Base-by-base conservation (phyloP, 352 stramenopile genomes). In the Phytopythium mirpurense region DNA sequence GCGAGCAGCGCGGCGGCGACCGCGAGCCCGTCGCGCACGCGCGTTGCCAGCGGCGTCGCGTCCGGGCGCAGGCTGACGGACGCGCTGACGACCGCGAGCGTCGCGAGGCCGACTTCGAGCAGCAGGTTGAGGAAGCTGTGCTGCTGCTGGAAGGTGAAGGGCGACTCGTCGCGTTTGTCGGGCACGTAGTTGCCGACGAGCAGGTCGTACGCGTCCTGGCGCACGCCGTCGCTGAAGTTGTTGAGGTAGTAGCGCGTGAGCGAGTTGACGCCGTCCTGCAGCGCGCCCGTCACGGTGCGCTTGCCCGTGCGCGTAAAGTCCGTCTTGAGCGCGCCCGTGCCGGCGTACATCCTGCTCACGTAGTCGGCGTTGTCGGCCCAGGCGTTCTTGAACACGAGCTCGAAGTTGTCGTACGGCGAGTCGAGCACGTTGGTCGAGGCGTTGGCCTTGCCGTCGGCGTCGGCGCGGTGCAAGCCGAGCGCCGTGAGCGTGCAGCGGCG, bases 301-400 rank as follows among this genome's bases (percentile, higher is more conserved):
- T 97, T 94, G 53, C 96, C 95, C 53, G 93, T 98, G 42, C 93
- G 68, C 24, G 95, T 98, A 54, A 98, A 98, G 63, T 98, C 95
- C 4, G 90, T 92, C 68, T 98, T 98, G 35, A 98, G 67, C 24
- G 94, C 95, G 19, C 78, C 82, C 3, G 95, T 98, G 43, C 94
- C 93, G 2, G 90, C 91, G 63, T 98, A 98, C 57, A 98, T 84
- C 26, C 78, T 62, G 53, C 72, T 88, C 59, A 98, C 96, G 23
- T 90, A 92, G 74, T 98, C 95, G 23, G 92, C 95, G 68, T 98
- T 98, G 62, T 98, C 91, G 5, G 88, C 90, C 93, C 96, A 98
- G 16, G 97, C 65, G 47, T 93, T 74, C 62, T 92, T 92, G 60
- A 96, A 94, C 19, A 73, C 72, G 35, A 72, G 44, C 49, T 93